phyloP scores from a whole-genome alignment of 257 asterid genomes.

The Solanum ossicruentum region DNA sequence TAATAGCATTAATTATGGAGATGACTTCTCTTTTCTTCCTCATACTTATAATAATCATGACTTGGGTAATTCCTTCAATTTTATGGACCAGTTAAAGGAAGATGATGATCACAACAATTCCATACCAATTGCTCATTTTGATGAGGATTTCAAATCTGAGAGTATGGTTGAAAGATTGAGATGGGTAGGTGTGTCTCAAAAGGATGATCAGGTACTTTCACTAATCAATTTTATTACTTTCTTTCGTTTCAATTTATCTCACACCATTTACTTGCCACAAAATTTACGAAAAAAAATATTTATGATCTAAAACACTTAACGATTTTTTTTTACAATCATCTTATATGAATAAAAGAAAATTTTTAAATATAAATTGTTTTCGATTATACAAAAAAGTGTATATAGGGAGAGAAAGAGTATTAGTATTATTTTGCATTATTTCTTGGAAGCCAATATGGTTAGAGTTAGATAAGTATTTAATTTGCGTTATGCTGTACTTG shows the following conservation, averaged over 20 bases:
- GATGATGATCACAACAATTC: slow-evolving; percentile 25
- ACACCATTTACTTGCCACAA: not conserved
- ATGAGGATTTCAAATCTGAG: slow-evolving; percentile 29
- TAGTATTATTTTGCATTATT: not conserved
- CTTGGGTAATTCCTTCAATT: slow-evolving; percentile 10
- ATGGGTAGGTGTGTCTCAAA: slow-evolving; percentile 34
- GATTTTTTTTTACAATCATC: too few relatives aligned
- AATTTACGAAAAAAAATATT: not conserved
- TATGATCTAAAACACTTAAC: too few relatives aligned
- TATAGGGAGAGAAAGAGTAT: not conserved
- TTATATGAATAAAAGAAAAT: too few relatives aligned
- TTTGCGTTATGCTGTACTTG: not conserved
- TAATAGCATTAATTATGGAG: not conserved
- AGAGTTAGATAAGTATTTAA: not conserved
- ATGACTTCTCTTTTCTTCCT: slow-evolving; percentile 49
- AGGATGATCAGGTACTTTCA: slow-evolving; percentile 24
- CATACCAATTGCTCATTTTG: slow-evolving; percentile 36
- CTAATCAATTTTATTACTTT: not conserved
- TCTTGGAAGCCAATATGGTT: not conserved
- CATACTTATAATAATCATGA: slow-evolving; percentile 20
- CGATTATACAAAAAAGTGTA: not conserved
- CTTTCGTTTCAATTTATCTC: not conserved
- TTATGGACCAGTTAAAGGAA: slow-evolving; percentile 15
- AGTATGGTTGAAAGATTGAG: slow-evolving; percentile 45
- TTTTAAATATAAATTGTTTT: too few relatives aligned